phyloP scores from a whole-genome alignment of 306 rosid genomes.

The Vigna reflexopilosa region DNA sequence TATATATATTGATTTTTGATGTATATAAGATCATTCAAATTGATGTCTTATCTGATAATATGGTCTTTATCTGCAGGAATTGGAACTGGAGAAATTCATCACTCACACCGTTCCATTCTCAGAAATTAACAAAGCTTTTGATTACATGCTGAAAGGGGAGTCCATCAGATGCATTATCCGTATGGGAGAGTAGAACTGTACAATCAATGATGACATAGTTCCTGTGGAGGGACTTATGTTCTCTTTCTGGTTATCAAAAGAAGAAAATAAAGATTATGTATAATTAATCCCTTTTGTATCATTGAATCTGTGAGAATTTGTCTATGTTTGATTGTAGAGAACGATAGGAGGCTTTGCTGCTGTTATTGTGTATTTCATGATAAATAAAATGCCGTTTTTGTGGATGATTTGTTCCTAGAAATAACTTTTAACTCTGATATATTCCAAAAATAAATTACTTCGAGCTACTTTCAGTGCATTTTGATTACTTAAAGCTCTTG shows the following conservation, averaged over 20 bases:
- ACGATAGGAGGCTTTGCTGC: not conserved
- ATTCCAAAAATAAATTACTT: no score
- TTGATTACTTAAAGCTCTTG: no score
- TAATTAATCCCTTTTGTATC: slow-evolving; percentile 15
- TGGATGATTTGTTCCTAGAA: not conserved
- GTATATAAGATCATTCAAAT: not conserved
- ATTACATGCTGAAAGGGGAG: slow-evolving; percentile 72
- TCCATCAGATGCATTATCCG: slow-evolving; percentile 70
- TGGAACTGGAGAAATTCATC: slow-evolving; percentile 82
- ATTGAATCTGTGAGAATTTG: not conserved
- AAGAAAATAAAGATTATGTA: slow-evolving; percentile 13
- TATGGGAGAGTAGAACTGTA: slow-evolving; percentile 50
- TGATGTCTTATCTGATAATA: not conserved
- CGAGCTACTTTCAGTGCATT: no score
- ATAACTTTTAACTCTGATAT: no score
- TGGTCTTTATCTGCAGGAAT: slow-evolving; percentile 52
- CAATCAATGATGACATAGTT: slow-evolving; percentile 9
- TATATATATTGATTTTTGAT: not conserved
- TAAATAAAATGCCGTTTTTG: slow-evolving; percentile 26
- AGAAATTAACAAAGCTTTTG: slow-evolving; percentile 83
- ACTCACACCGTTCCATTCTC: slow-evolving; percentile 71
- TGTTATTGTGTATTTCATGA: not conserved
- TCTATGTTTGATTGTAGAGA: slow-evolving; percentile 1
- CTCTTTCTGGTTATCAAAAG: slow-evolving; percentile 2
- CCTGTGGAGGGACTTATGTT: not conserved